Evolutionary conservation across 495 filamentous ascomycete species (phyloP).

Genomic region (Annulohypoxylon bovei): DNA sequence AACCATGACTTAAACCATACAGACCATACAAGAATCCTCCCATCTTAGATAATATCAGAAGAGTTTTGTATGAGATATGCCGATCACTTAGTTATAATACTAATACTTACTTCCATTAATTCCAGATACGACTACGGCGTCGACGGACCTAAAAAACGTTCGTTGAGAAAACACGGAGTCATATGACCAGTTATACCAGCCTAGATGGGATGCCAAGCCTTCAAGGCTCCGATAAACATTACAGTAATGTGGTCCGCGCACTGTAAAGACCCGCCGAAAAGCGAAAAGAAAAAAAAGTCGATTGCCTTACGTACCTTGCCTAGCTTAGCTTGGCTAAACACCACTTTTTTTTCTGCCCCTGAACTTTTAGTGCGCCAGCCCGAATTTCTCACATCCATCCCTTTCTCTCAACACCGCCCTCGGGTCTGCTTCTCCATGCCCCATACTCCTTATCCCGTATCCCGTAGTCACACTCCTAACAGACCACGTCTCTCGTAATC

Average conservation of each 20-base stretch:
- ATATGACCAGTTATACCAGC: constrained; percentile 31
- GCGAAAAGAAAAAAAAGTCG: constrained; percentile 15
- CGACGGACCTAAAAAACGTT: constrained; percentile 5
- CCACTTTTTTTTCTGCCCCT: constrained; percentile 14
- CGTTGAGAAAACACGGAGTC: constrained; percentile 17
- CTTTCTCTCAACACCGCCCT: constrained; percentile 20
- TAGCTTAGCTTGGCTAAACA: constrained; percentile 12
- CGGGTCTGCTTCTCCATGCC: constrained; percentile 4
- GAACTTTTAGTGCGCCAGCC: constrained; percentile 25
- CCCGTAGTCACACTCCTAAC: no score
- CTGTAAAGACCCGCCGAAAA: constrained; percentile 23
- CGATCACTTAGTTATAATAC: background rate
- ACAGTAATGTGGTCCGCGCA: constrained; percentile 17
- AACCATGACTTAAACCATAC: no score
- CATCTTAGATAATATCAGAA: constrained; percentile 14
- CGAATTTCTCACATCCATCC: constrained; percentile 19
- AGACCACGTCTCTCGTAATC: constrained; percentile 22
- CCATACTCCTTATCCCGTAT: no score
- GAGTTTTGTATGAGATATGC: constrained; percentile 6
- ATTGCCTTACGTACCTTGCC: constrained; percentile 5
- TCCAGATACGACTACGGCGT: background rate
- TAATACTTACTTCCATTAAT: background rate
- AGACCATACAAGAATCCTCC: background rate
- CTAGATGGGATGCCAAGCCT: constrained; percentile 30
- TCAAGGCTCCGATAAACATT: constrained; percentile 3